phyloP scores from a whole-genome alignment of 495 filamentous ascomycete species.

The Penicillium fimorum region DNA sequence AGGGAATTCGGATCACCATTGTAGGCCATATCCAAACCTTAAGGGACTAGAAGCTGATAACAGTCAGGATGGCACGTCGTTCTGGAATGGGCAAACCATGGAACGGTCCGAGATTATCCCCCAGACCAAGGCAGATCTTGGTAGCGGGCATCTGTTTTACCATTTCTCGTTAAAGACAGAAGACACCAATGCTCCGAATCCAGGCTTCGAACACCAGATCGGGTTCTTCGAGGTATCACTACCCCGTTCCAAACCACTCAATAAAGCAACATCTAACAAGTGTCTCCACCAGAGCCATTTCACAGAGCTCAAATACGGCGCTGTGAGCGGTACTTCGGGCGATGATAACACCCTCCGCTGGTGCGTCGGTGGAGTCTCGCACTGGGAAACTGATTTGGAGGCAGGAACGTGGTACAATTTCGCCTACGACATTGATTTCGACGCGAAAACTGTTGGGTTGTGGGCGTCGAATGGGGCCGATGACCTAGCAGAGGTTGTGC shows the following conservation, averaged over 20 bases:
- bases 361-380: conserved; percentile 50
- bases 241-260: not conserved
- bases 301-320: conserved; percentile 72
- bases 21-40: conserved; percentile 27
- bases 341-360: conserved; percentile 52
- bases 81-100: conserved; percentile 62
- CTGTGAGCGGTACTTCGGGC: conserved; percentile 37
- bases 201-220: conserved; percentile 68
- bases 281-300: conserved; percentile 58
- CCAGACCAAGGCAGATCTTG: conserved; percentile 63
- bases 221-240: conserved; percentile 57
- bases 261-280: not conserved
- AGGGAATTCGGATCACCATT: conserved; percentile 69
- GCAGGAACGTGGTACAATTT: conserved; percentile 71
- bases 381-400: conserved; percentile 53
- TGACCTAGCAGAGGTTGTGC: conserved; percentile 54
- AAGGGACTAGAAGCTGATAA: not conserved
- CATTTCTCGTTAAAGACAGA: conserved; percentile 66
- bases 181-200: conserved; percentile 57
- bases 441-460: conserved; percentile 57
- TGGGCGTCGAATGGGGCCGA: conserved; percentile 64
- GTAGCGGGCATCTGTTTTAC: conserved; percentile 61
- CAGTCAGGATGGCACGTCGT: conserved; percentile 51
- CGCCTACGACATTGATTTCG: conserved; percentile 64
- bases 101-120: conserved; percentile 65